A percentile compares a stretch with the other conserved stretches of the same genome.
phyloP scores from a whole-genome alignment of 345 rosid genomes.

The Syzygium jambos region DNA sequence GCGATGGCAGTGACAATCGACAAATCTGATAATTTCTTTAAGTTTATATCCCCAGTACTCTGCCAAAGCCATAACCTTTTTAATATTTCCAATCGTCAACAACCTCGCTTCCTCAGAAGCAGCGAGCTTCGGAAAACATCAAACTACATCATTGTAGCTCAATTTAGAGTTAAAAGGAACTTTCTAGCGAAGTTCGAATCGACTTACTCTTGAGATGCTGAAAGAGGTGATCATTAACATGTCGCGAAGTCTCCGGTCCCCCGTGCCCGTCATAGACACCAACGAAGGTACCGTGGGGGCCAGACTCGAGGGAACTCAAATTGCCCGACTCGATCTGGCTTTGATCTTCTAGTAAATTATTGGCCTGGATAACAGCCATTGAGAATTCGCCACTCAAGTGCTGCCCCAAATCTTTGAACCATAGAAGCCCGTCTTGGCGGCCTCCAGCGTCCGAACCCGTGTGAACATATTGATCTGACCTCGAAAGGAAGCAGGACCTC shows the following conservation, averaged over 20 bases:
- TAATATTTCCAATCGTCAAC: background rate
- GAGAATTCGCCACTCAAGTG: conserved; percentile 42
- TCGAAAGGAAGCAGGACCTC: conserved; percentile 30
- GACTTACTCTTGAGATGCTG: conserved; percentile 40
- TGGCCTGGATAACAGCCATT: conserved; percentile 52
- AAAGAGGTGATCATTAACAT: conserved; percentile 35
- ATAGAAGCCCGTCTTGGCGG: conserved; percentile 36
- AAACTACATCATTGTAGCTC: background rate
- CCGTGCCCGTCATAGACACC: conserved; percentile 51
- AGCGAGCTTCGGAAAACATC: background rate
- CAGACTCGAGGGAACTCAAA: conserved; percentile 28
- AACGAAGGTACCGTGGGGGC: conserved; percentile 37
- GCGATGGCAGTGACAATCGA: background rate
- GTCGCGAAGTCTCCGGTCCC: conserved; percentile 41
- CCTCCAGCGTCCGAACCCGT: conserved; percentile 17
- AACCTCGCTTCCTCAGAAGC: background rate
- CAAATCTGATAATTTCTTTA: background rate
- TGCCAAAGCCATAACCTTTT: background rate
- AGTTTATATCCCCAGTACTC: background rate
- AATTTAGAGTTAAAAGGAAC: background rate
- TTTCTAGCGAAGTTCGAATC: background rate
- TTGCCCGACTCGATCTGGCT: conserved; percentile 45
- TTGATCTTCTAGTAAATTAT: conserved; percentile 46
- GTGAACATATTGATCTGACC: conserved; percentile 10
- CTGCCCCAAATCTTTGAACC: conserved; percentile 46